phyloP scores from a whole-genome alignment of 2,329 filamentous ascomycete genomes.

The Pseudogymnoascus sp. region DNA sequence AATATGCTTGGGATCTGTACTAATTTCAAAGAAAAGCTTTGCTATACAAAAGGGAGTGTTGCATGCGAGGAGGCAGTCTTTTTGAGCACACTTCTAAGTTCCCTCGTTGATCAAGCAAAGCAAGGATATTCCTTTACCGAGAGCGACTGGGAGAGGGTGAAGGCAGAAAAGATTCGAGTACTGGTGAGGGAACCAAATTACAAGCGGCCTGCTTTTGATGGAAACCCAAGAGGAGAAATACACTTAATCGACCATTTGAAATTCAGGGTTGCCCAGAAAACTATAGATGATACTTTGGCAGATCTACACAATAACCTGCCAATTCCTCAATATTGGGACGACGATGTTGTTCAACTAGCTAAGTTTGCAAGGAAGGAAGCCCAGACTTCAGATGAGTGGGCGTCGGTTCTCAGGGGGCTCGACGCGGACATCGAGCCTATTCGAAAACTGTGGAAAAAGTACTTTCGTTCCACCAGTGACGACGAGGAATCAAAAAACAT shows the following conservation, averaged over 20 bases:
- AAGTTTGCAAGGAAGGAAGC: constrained; percentile 14
- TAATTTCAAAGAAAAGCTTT: constrained; percentile 54
- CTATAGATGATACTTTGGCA: constrained; percentile 28
- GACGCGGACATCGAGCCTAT: constrained; percentile 13
- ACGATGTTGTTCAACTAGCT: constrained; percentile 21
- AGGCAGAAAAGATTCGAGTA: constrained; percentile 7
- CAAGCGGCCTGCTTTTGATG: constrained; percentile 32
- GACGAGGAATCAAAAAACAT: constrained; percentile 8
- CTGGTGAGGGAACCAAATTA: constrained; percentile 38
- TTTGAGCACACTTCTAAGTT: constrained; percentile 46
- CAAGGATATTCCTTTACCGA: constrained; percentile 46
- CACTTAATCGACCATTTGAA: constrained; percentile 61
- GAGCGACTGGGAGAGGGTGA: constrained; percentile 36
- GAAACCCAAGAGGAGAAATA: constrained; percentile 17
- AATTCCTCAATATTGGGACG: constrained; percentile 17
- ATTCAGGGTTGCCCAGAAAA: constrained; percentile 43
- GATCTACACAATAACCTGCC: constrained; percentile 22
- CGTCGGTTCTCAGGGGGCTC: constrained; percentile 15
- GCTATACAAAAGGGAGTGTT: constrained; percentile 52
- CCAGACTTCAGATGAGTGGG: constrained; percentile 13
- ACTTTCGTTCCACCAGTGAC: background rate
- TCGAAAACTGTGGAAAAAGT: constrained; percentile 15
- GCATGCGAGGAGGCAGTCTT: constrained; percentile 37
- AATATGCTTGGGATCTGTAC: constrained; percentile 59
- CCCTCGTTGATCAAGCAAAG: constrained; percentile 53